Conservation (phyloP, 2,329 filamentous ascomycete genomes). For the Calonectria henricotiae region DNA sequence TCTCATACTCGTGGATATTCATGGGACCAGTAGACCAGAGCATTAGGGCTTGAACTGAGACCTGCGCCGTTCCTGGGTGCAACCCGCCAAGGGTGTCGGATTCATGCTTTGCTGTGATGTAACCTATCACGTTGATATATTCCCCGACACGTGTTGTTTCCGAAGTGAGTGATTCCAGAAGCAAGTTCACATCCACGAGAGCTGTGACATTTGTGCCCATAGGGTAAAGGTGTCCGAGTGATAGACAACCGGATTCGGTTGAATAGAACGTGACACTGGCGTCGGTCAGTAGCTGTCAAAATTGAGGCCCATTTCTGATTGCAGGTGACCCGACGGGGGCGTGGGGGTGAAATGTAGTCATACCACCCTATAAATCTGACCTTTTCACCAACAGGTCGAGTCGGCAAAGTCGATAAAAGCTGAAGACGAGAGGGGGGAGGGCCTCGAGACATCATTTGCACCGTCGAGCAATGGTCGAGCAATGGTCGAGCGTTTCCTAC, state of each 20-base stretch:
- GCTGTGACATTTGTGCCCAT: constrained; percentile 65
- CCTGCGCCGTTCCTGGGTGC: constrained; percentile 43
- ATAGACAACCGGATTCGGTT: constrained; percentile 73
- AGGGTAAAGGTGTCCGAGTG: constrained; percentile 79
- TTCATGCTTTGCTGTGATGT: constrained; percentile 67
- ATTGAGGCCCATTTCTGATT: constrained; percentile 30
- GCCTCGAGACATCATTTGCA: constrained; percentile 66
- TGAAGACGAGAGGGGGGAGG: constrained; percentile 78
- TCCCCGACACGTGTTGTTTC: constrained; percentile 81
- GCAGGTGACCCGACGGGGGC: constrained; percentile 13
- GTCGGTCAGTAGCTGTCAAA: constrained; percentile 51
- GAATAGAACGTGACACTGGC: constrained; percentile 69
- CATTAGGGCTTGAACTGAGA: constrained; percentile 80
- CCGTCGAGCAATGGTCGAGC: not conserved
- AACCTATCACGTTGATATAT: constrained; percentile 93
- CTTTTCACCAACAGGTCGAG: constrained; percentile 76
- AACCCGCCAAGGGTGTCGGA: constrained; percentile 32
- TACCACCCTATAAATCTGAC: constrained; percentile 95
- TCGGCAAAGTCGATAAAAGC: constrained; percentile 75
- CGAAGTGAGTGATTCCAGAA: constrained; percentile 77
- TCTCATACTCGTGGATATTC: constrained; percentile 81
- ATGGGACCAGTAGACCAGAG: constrained; percentile 85
- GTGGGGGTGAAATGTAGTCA: constrained; percentile 54
- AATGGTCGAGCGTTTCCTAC: constrained; percentile 10
- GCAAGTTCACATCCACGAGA: constrained; percentile 79